Evolutionary conservation across 352 stramenopile species (phyloP), one percentile per base, ranked within the genome.

Genomic region (Pythium brachiatum): DNA sequence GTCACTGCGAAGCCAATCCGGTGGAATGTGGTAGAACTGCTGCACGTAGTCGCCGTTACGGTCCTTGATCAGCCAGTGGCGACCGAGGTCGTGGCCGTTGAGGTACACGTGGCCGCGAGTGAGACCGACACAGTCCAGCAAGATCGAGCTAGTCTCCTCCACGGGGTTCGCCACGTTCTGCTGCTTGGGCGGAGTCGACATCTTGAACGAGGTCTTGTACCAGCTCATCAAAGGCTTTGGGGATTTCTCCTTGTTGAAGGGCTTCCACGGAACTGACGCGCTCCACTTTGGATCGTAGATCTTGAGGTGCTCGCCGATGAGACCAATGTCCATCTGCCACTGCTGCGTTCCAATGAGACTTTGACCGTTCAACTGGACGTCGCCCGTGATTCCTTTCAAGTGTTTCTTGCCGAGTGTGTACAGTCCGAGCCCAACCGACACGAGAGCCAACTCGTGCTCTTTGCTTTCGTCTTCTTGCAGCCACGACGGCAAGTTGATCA

Each of bases 11-110:
- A 90, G 66, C 81, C 81, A 90, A 56, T 87, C 77, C 3, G 46
- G 60, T 7, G 81, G 79, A 32, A 90, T 68, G 34, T 88, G 70
- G 47, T 90, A 90, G 56, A 89, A 88, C 18, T 72, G 81, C 61
- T 90, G 81, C n/a, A 86, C 68, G 38, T 80, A 85, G 31, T 78
- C 55, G 13, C 69, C 81, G 34, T 78, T 57, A 13, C 7, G 57
- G 46, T 81, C 60, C 57, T 75, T 76, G 44, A 86, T 77, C 25
- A 89, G 65, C 81, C 81, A 90, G 62, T 82, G 83, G 57, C 81
- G 81, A 3, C 81, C 81, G n/a, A 90, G 51, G 25, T 86, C 75
- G 52, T 88, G 73, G 23, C 81, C 81, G 53, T 90, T 90, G 5
- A 90, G 70, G 58, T 78, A 90, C 29, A 72, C 62, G 4, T 75